These are phyloP conservation scores for Astrephomene gubernaculifera DNA, from an alignment of 139 green algal species.

Conservation along the genomic window DNA sequence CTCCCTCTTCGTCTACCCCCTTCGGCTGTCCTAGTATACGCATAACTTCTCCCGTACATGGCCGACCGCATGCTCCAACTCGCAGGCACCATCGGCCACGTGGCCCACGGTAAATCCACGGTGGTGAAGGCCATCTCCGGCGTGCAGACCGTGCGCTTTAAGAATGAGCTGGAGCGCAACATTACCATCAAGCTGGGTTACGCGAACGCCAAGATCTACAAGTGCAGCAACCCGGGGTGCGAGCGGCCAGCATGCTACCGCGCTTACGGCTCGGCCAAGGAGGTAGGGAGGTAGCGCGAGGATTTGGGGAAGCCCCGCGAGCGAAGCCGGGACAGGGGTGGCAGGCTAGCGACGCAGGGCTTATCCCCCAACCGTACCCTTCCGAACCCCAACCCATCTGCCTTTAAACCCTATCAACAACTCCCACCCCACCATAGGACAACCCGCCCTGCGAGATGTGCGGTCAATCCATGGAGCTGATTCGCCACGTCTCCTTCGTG, in stretches of 20 bases:
- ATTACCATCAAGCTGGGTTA: conserved; percentile 99
- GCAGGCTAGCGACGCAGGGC: no score
- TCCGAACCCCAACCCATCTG: no score
- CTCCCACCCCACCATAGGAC: conserved; percentile 13
- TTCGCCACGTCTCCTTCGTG: conserved; percentile 98
- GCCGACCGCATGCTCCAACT: no score
- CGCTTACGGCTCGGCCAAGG: conserved; percentile 92
- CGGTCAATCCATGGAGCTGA: conserved; percentile 88
- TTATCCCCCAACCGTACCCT: no score
- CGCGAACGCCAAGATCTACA: conserved; percentile 99
- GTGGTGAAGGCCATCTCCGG: conserved; percentile 99
- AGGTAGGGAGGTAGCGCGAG: conserved; percentile 83
- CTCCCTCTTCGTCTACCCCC: neutral
- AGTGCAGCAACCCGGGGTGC: conserved; percentile 84
- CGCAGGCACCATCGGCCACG: conserved; percentile 97
- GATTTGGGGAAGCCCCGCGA: no score
- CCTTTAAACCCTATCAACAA: no score
- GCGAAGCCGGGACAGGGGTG: no score
- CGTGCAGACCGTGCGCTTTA: conserved; percentile 99
- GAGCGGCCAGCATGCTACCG: conserved; percentile 89
- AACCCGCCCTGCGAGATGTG: conserved; percentile 70
- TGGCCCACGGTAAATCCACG: conserved; percentile 99
- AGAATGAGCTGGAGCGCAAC: conserved; percentile 99
- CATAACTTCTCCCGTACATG: no score
- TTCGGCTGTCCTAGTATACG: neutral